Evolutionary conservation across 164 flowering plant genomes (phyloP).

Genomic region (Aristolochia fimbriata): DNA sequence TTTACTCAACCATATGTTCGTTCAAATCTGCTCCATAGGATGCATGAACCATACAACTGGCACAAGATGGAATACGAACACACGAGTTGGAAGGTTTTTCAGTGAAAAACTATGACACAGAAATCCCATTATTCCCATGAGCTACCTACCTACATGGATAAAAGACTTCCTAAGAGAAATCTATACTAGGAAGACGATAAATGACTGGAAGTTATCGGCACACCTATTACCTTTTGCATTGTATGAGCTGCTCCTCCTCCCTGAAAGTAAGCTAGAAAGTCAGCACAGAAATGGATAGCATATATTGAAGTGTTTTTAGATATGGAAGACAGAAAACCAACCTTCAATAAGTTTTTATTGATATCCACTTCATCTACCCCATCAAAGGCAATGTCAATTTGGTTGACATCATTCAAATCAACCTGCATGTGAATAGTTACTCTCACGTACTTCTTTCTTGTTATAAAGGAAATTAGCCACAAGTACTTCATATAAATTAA

Average conservation of each 20-base stretch:
- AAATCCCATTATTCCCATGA: no score
- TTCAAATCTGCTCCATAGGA: no score
- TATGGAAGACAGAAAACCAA: background rate
- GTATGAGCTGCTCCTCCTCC: conserved; percentile 28
- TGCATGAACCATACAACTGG: no score
- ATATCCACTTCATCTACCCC: conserved; percentile 25
- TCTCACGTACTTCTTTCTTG: no score
- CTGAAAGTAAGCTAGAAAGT: conserved; percentile 7
- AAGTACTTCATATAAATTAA: no score
- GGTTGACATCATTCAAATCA: conserved; percentile 23
- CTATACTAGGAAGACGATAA: background rate
- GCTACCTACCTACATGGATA: no score
- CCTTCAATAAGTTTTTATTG: conserved; percentile 19
- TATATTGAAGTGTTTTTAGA: no score
- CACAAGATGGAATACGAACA: no score
- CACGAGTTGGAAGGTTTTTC: no score
- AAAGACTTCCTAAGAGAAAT: background rate
- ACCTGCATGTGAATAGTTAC: conserved; percentile 7
- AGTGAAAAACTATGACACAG: no score
- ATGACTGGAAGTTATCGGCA: background rate
- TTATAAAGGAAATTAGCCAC: no score
- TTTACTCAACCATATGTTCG: no score
- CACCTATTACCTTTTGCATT: conserved; percentile 20
- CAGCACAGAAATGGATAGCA: background rate
- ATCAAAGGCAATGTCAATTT: conserved; percentile 23